Evolutionary conservation across 352 stramenopile genomes (phyloP), one percentile per base, ranked within the genome.

Genomic region (Globisporangium okanoganense): DNA sequence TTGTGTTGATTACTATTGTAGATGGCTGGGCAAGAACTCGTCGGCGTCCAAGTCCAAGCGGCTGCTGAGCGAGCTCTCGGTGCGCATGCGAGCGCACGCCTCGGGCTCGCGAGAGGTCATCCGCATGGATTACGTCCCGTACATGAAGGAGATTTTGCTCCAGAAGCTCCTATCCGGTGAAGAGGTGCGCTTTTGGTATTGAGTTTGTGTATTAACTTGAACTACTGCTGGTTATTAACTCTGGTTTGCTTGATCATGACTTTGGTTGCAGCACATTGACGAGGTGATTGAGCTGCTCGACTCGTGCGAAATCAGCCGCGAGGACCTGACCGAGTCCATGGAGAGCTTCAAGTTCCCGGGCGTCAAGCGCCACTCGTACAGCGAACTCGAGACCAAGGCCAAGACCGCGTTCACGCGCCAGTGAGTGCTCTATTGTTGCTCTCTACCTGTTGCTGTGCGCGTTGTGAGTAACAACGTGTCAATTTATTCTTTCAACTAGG

Each of bases 11-110:
- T 75, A 14, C 36, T 48, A 2, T 47, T 73, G 64, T 75, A 94
- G 82, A 58, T 99, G 96, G 96, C 76, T 99, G 36, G 97, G 97
- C 24, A 99, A 99, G 77, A 99, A 99, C 76, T 99, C 94, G n/a
- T 88, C 81, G 7, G 83, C 91, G 33, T 88, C 75, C 54, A 99
- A 99, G 73, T 97, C 91, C n/a, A 94, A 96, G 65, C 84, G 97
- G 0, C 70, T 99, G 52, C 72, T 99, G 3, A 90, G 86, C 63
- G 97, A 99, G 71, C 69, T 99, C 14, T 91, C 85, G n/a, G 92
- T 98, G 44, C 96, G 98, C 65, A 98, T 99, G 88, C 77, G 84
- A 58, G 73, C 81, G 0, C 82, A 94, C 62, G 85, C 85, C 0
- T 94, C 87, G 6, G 87, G 87, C n/a, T 93, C 87, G 12, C 77